Conservation (phyloP, 148 eudicot species). For the Rhododendron henanense region DNA sequence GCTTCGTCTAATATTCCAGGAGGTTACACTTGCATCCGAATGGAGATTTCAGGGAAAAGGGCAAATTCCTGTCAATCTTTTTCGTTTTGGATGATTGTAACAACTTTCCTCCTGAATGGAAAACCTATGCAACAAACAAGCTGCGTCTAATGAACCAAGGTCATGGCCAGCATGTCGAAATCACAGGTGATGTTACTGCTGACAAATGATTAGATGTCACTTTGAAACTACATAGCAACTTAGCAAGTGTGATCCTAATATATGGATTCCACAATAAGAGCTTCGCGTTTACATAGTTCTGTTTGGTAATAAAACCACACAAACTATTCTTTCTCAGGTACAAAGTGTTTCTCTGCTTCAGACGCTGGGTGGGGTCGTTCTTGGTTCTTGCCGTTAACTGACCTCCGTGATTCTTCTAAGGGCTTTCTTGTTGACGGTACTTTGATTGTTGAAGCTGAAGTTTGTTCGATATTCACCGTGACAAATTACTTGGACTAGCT, state of each 20-base stretch:
- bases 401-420: not conserved
- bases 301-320: not conserved
- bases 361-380: not conserved
- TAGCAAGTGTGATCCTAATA: too few species aligned
- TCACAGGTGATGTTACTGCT: not conserved
- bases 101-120: not conserved
- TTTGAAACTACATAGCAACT: too few species aligned
- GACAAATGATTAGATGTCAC: not conserved
- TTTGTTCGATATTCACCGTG: not conserved
- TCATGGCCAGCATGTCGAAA: not conserved
- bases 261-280: too few species aligned
- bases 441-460: not conserved
- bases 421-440: not conserved
- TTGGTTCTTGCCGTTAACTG: not conserved
- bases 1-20: not conserved
- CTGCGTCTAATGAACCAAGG: not conserved
- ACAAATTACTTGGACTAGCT: too few species aligned
- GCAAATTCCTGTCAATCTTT: not conserved
- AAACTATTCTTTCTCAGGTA: not conserved
- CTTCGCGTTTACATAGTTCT: not conserved
- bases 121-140: not conserved
- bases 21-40: not conserved
- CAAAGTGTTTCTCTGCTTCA: not conserved
- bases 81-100: not conserved
- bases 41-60: not conserved